phyloP scores from a whole-genome alignment of 2,329 filamentous ascomycete genomes.

The Pestalotiopsis sp. region DNA sequence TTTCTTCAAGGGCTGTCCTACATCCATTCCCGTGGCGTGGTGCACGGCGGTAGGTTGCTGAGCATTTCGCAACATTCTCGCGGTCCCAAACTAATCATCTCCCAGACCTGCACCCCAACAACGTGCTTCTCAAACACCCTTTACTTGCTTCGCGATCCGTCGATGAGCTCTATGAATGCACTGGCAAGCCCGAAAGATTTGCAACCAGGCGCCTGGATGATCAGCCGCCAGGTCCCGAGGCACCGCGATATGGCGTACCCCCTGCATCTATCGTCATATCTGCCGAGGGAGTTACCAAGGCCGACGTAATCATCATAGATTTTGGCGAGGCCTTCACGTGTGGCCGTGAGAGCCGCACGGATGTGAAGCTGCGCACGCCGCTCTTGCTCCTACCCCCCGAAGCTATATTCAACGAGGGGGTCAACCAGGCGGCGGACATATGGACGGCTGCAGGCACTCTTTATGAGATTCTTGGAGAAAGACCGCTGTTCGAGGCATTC shows the following conservation, averaged over 20 bases:
- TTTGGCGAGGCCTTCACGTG: not conserved
- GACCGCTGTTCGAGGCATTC: not conserved
- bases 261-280: not conserved
- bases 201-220: not conserved
- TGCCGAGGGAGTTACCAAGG: not conserved
- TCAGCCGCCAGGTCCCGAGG: not conserved
- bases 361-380: not conserved
- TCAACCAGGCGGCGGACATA: not conserved
- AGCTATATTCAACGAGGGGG: not conserved
- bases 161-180: not conserved
- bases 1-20: not conserved
- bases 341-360: not conserved
- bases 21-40: not conserved
- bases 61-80: not conserved
- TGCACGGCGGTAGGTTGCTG: not conserved
- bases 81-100: not conserved
- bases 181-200: not conserved
- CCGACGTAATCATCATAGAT: not conserved
- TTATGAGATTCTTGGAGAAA: not conserved
- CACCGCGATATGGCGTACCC: conserved; percentile 1
- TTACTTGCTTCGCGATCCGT: not conserved
- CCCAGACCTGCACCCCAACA: not conserved
- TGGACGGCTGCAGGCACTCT: not conserved
- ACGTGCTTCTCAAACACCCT: not conserved
- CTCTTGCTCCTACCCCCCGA: not conserved